Base-by-base conservation (phyloP, 805 yeast species). In the Zygosaccharomyces pseudorouxii region DNA sequence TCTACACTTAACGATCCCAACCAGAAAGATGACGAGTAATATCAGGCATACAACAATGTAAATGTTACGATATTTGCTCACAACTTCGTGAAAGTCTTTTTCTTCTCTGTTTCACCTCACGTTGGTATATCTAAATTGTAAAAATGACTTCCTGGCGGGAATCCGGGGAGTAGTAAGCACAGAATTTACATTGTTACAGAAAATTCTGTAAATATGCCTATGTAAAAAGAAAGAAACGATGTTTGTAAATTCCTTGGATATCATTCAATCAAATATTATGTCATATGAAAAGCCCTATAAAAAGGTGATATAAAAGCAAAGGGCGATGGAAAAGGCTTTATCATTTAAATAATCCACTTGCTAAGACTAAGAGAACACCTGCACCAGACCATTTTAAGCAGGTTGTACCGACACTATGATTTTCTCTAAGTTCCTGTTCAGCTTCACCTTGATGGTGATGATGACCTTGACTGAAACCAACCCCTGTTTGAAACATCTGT, bases 401-500 rank as follows among this genome's bases (percentile, higher is more conserved):
- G 2, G 62, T 58, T 0, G 68, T 64, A 23, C 68, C 70, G 4
- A 60, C 48, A 49, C 68, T 62, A 45, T 67, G 71, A 16, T 56
- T 58, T 20, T 57, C 57, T 18, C 52, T 52, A 20, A 56, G 50
- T 39, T 58, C 57, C 16, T 51, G 55, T 12, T 54, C 55, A 18
- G 54, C 62, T 37, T 62, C 66, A 33, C 52, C 59, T 40, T 56
- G 56, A 37, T 64, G 68, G 42, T 67, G 70, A 38, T 64, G 68
- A 45, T 84, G 84, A 23, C 78, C 71, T 6, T 90, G 95, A 29
- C 93, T 89, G 63, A 88, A 88, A 0, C 82, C 77, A 27, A 88
- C 78, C 0, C 95, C 87, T 16, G 90, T 80, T 9, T 89, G 86
- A 60, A 86, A 82, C 95, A 90, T 86, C 56, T 89, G 90, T 38